A percentile compares a stretch with the other conserved stretches of the same genome.
phyloP scores from a whole-genome alignment of 768 basidiomycete species.

The Trametes cingulata region DNA sequence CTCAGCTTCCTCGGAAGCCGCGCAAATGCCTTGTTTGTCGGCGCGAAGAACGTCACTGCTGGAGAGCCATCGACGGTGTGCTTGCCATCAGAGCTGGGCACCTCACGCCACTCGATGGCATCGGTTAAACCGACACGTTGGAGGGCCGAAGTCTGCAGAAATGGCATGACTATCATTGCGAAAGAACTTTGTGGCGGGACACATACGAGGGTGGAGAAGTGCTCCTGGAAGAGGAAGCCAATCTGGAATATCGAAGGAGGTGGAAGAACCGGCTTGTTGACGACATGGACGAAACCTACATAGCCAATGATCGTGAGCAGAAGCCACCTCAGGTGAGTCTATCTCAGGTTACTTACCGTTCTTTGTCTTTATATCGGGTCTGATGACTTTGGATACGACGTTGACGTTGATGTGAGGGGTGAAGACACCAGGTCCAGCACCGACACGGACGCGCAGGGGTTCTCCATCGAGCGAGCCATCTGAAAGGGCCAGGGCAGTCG shows the following conservation, averaged over 20 bases:
- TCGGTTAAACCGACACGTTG: slow-evolving; percentile 51
- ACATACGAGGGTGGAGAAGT: slow-evolving; percentile 53
- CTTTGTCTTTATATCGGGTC: slow-evolving; percentile 41
- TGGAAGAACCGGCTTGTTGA: slow-evolving; percentile 56
- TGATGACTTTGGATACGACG: slow-evolving; percentile 45
- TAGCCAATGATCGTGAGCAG: not conserved
- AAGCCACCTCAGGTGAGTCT: not conserved
- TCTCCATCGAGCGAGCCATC: slow-evolving; percentile 46
- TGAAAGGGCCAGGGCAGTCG: slow-evolving; percentile 45
- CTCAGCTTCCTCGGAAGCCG: slow-evolving; percentile 51
- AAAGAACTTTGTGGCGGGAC: not conserved
- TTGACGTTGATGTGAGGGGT: slow-evolving; percentile 39
- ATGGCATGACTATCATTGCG: not conserved
- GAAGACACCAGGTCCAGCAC: slow-evolving; percentile 35
- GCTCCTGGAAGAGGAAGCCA: slow-evolving; percentile 42
- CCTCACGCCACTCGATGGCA: slow-evolving; percentile 47
- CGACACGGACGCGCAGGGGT: slow-evolving; percentile 46
- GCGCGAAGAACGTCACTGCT: slow-evolving; percentile 57
- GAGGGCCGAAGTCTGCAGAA: slow-evolving; percentile 52
- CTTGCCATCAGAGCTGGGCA: slow-evolving; percentile 34
- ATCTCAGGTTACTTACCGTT: slow-evolving; percentile 47
- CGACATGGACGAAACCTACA: slow-evolving; percentile 51
- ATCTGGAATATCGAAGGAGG: slow-evolving; percentile 53
- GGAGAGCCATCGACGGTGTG: slow-evolving; percentile 42
- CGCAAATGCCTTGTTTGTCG: slow-evolving; percentile 49